Base-by-base conservation (phyloP, 2,329 filamentous ascomycete species). In the Alternaria sp. region DNA sequence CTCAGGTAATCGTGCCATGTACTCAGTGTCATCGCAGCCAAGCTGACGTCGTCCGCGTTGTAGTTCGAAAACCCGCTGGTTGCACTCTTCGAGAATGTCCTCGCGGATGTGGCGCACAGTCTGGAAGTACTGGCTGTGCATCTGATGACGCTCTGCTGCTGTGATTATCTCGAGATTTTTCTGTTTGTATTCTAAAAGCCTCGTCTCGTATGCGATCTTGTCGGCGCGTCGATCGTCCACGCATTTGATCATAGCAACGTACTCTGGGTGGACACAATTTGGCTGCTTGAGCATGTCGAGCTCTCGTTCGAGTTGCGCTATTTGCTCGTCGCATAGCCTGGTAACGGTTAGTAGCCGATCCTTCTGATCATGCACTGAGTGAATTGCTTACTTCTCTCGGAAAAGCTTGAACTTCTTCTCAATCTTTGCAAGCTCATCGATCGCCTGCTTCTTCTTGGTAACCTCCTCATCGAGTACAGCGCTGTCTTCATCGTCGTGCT, bases 61-160 rank as follows among this genome's bases (percentile, higher is more conserved):
- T 61, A 98, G 92, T 70, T 95, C 91, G 80, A 97, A 97, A 86
- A 95, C 97, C 69, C 96, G 90, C 78, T 93, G 89, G 74, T 96
- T 95, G 62, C 97, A 88, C 62, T 90, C 86, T 66, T 94, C 91
- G 28, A 98, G 85, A 49, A 91, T 88, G 59, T 87, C 86, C 78
- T 98, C 95, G 64, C 96, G 89, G 68, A 91, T 87, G 75, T 97
- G 92, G 59, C 96, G 89, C 32, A 94, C 87, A 51, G 89, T 88
- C 79, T 99, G 96, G 79, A 93, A 94, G 79, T 92, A 98, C 74
- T 97, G 94, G 63, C 91, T 91, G 81, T 96, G 92, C 58, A 95
- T 88, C 77, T 97, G 93, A 57, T 93, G 89, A 66, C 93, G 89
- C 70, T 93, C 91, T 19, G 93, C 93, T 26, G 96, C 87, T 19